Base-by-base conservation (phyloP, 176 grass and related monocot genomes). In the Phyllostachys edulis region DNA sequence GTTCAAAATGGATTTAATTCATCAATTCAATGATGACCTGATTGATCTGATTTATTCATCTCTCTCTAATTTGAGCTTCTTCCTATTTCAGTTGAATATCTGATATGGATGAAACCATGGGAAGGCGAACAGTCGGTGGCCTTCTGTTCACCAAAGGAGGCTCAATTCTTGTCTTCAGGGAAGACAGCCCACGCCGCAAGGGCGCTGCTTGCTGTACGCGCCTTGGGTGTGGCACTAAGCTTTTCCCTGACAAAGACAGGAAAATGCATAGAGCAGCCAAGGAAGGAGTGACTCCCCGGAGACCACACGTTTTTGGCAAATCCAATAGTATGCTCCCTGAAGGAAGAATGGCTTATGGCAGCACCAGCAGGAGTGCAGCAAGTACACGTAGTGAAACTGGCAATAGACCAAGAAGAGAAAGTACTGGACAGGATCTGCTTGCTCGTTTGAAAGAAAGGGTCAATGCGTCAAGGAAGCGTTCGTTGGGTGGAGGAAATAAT, bases 71-170 rank as follows among this genome's bases (percentile, higher is more conserved):
- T 69, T 42, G 14, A 34, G 5, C 63, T 46, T 5, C 59, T 76
- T 81, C 64, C 59, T 72, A 47, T 87, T 67, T 78, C 67, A 84
- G 72, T 73, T 78, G 52, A 84, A 87, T 78, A 79, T 44, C 16
- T 59, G 74, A 64, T 54, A 94, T 94, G 89, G 81, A 88, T 77
- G 91, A 90, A 86, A 32, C 68, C 24, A 91, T 88, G 94, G 91
- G 91, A 41, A 91, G 94, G 75, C 84, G 89, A 74, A 97, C 94
- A 9, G 94, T 88, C 8, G 49, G 81, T 44, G 91, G 94, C 61
- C 84, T 97, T 62, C 80, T 93, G 69, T 71, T 86, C 54, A 91
- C 89, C 44, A 93, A 72, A 90, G 91, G 87, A 7, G 94, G 94
- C 29, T 93, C 85, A 45, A 91, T 89, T 79, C 87, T 91, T 42